These are phyloP conservation scores for Chlorella sorokiniana DNA, from an alignment of 139 green algal species.

Conservation along the genomic window DNA sequence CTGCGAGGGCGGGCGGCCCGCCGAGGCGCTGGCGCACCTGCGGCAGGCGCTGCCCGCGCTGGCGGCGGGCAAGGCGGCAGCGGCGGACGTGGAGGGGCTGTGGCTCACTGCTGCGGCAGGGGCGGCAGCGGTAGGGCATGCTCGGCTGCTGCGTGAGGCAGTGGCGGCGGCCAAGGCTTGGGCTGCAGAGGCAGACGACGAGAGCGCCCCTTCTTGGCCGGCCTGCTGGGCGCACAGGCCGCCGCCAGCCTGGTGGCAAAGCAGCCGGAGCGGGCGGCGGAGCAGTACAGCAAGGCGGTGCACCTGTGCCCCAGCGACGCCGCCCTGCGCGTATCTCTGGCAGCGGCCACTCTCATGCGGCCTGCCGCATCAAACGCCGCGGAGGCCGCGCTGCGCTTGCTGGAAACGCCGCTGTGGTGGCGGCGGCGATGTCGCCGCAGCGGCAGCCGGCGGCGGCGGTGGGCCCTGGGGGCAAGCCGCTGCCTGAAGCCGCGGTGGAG, in stretches of 20 bases:
- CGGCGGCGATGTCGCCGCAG: neutral
- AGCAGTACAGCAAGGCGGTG: conserved; percentile 30
- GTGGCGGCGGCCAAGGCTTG: neutral
- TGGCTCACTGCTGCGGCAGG: conserved; percentile 47
- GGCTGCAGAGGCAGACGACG: conserved; percentile 19
- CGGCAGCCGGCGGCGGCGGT: neutral
- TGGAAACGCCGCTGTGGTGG: neutral
- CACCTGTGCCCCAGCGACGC: conserved; percentile 38
- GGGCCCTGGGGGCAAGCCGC: neutral
- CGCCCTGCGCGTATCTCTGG: conserved; percentile 7
- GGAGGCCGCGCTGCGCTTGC: conserved; percentile 11
- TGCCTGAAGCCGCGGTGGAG: conserved; percentile 6
- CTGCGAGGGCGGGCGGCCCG: conserved; percentile 26
- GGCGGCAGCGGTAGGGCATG: conserved; percentile 5
- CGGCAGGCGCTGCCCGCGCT: conserved; percentile 31
- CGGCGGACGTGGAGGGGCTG: conserved; percentile 13
- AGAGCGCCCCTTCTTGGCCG: neutral
- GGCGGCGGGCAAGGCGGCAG: neutral
- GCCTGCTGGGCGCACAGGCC: conserved; percentile 11
- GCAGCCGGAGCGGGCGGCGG: neutral
- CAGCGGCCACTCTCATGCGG: neutral
- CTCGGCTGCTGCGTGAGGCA: conserved; percentile 1
- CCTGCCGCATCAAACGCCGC: neutral
- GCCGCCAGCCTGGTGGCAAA: conserved; percentile 19
- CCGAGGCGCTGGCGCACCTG: conserved; percentile 36